Evolutionary conservation across 2,329 filamentous ascomycete genomes (phyloP), one percentile per base, ranked within the genome.

Genomic region (Calonectria naviculata): DNA sequence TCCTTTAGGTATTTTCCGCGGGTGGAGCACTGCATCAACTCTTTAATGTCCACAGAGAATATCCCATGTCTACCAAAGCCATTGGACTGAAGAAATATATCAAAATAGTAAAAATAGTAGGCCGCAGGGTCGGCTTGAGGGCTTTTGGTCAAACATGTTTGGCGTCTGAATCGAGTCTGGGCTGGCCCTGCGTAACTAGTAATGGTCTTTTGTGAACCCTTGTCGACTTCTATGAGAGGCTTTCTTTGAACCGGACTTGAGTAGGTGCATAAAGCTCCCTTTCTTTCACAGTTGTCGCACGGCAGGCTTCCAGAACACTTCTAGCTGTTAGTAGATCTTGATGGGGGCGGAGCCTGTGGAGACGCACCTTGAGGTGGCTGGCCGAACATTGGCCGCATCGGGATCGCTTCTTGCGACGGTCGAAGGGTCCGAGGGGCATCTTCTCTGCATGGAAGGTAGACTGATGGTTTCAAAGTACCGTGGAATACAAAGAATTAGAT

Each of bases 351-450:
- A 29, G 10, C 13, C 15, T 24, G 8, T 44, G 44, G 15, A 47
- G 12, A 47, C 75, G 10, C 54, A 80, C 82, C 73, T 83, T 83
- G 10, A 83, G 74, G 67, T 84, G 82, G 61, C 81, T 81, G 28
- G 67, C 58, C 4, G 76, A 75, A 49, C 82, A 84, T 5, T 73
- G 64, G 28, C 73, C 61, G 36, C 82, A 84, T 13, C 81, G 77
- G 2, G 78, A 83, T 34, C 79, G 75, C 64, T 76, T 81, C 56
- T 75, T 80, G 3, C 82, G 78, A 1, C 74, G 56, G 62, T 84
- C 82, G 41, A 83, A 83, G 2, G 81, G 82, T 0, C 82, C 82
- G 1, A 82, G 42, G 29, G 75, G 72, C 79, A 81, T 81, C 8
- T 63, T 71, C 15, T 10, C n/a, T 38, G 17, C 41, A 15, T 3